Evolutionary conservation across 2,329 filamentous ascomycete species (phyloP).

Genomic region (Didymella sp.): DNA sequence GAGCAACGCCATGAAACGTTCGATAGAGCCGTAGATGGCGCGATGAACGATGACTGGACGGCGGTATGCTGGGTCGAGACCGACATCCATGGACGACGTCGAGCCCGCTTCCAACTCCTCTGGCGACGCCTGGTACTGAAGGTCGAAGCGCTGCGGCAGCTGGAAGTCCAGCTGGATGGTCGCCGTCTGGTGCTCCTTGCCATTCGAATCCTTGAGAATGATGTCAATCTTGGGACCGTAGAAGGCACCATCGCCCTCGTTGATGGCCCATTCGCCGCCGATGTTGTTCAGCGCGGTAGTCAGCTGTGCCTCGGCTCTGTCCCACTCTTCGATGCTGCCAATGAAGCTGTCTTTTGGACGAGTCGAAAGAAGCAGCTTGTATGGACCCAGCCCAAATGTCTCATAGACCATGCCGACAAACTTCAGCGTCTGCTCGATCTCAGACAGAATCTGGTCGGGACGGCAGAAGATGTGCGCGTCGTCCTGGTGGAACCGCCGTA

Average conservation of each 20-base stretch:
- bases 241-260: constrained; percentile 84
- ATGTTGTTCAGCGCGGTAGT: constrained; percentile 67
- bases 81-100: constrained; percentile 52
- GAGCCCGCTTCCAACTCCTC: constrained; percentile 66
- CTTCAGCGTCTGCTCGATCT: constrained; percentile 75
- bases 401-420: constrained; percentile 77
- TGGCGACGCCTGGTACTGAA: constrained; percentile 75
- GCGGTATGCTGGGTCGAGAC: constrained; percentile 35
- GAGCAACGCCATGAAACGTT: constrained; percentile 82
- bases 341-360: constrained; percentile 79
- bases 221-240: constrained; percentile 94
- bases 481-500: constrained; percentile 88
- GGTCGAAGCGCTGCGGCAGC: constrained; percentile 78
- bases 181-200: constrained; percentile 87
- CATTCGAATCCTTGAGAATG: constrained; percentile 74
- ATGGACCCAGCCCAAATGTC: constrained; percentile 73
- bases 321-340: constrained; percentile 73
- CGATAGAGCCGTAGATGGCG: constrained; percentile 82
- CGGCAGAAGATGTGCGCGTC: constrained; percentile 91
- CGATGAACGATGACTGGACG: constrained; percentile 82
- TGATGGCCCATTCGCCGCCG: constrained; percentile 74
- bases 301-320: constrained; percentile 71
- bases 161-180: constrained; percentile 93
- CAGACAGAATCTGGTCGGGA: constrained; percentile 73
- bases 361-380: constrained; percentile 79